These are phyloP conservation scores for Westerdykella aurantiaca DNA, from an alignment of 2,329 filamentous ascomycete species.

Conservation along the genomic window DNA sequence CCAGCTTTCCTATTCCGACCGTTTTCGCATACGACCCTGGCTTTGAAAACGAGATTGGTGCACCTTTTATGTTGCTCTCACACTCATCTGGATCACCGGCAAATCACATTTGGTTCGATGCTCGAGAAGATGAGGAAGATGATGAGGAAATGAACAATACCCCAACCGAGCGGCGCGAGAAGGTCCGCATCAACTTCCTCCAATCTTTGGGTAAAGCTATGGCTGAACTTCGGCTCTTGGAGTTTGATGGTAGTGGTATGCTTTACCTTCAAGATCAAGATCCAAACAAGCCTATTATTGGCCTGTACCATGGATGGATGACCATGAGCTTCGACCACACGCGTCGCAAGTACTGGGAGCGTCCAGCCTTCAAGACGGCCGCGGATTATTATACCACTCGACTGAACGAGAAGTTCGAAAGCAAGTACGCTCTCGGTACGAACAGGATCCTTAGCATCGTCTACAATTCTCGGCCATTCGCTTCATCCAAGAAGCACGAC, in stretches of 20 bases:
- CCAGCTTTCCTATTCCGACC: constrained; percentile 10
- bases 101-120: constrained; percentile 9
- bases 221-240: constrained; percentile 6
- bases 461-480: background rate
- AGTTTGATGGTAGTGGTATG: constrained; percentile 11
- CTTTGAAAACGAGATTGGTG: constrained; percentile 10
- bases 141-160: background rate
- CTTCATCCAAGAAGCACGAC: background rate
- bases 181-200: constrained; percentile 10
- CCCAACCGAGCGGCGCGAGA: background rate
- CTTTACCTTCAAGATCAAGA: background rate
- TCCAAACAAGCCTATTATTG: background rate
- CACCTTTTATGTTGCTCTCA: constrained; percentile 17
- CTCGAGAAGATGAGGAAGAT: constrained; percentile 1
- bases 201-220: constrained; percentile 8
- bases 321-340: no score
- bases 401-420: background rate
- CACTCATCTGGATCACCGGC: constrained; percentile 7
- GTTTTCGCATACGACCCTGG: constrained; percentile 10
- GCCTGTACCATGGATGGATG: background rate
- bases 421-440: background rate
- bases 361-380: background rate
- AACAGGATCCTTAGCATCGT: background rate
- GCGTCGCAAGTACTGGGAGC: background rate
- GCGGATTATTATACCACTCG: background rate